Base-by-base conservation (phyloP, 208 protist genomes). In the Novymonas esmeraldas region DNA sequence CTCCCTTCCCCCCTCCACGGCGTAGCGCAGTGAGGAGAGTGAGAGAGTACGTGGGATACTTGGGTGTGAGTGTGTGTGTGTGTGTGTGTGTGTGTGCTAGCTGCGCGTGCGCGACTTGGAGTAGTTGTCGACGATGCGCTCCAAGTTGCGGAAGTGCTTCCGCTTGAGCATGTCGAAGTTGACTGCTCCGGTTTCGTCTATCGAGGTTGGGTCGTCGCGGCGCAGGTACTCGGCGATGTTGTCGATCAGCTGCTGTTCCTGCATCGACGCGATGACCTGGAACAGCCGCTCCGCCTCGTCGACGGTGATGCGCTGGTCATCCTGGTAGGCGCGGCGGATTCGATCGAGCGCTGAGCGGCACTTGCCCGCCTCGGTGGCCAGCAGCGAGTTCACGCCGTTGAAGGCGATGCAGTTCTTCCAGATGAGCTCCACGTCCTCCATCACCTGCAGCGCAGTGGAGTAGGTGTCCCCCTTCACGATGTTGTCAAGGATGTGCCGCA, bases 381-480 rank as follows among this genome's bases (percentile, higher is more conserved):
- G 44, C 39, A 73, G 59, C 20, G 79, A 89, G 28, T 67, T 76
- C 3, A 64, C 62, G 2, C 89, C 89, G 65, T 95, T 92, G 70
- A 84, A 95, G 56, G 69, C 42, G 42, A 73, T 75, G 60, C 84
- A 89, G 70, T 95, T 95, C 29, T 57, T 66, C 87, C 89, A 95
- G 31, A 95, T 90, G 33, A 81, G 67, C 44, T 88, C 86, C 2
- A 92, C 79, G 65, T 92, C 89, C 26, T 58, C 54, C 67, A 82
- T 69, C 22, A 90, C 80, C 62, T 92, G 76, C 42, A 38, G 65
- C 20, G 76, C 79, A 11, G 76, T 78, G 36, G 79, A 73, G 73
- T 95, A 92, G 48, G 33, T 64, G 29, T 68, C 57, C 0, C 73
- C 76, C 28, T 64, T 72, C 13, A 79, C 80, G 66, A 95, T 92